Evolutionary conservation across 1,139 yeast genomes (phyloP), one percentile per base, ranked within the genome.

Genomic region (Yamadazyma taylorii): DNA sequence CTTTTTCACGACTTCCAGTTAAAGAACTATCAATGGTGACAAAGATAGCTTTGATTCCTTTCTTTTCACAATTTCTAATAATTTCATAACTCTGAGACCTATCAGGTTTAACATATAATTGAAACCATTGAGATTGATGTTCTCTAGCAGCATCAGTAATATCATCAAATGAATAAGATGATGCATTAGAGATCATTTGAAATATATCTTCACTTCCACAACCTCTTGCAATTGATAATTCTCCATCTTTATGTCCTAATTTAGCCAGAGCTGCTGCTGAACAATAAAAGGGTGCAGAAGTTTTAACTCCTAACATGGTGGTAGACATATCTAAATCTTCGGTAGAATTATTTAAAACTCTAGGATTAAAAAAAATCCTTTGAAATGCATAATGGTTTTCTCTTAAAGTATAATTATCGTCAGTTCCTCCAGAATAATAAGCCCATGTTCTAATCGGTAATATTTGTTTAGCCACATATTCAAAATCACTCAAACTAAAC

Each of bases 321-420:
- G 87, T 78, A 4, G 75, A 52, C 33, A 72, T 56, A 50, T 80
- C 84, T 22, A 28, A 28, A 21, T 68, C 58, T 11, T 61, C 44
- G 19, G 61, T 54, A 14, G 79, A 89, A 52, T 85, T 85, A 5
- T 85, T 84, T 39, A 87, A 66, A 11, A 86, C 70, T 38, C 74
- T 71, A 17, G 96, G 96, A 43, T 81, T 79, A 69, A 88, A 87
- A 66, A 83, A 87, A 37, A 87, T 75, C 39, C 94, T 72, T 50
- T 82, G 90, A 62, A 74, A 88, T 2, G 95, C 90, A 42, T 79
- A 69, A 55, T 86, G 95, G 63, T 88, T 88, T 55, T 87, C 95
- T 47, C 96, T 74, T 59, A 85, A 59, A 2, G 94, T 72, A 46
- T 88, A 75, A 61, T 88, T 96, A 58, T 88, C 96, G 55, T 87